These are phyloP conservation scores for Pestalotiopsis sp. DNA, from an alignment of 2,329 filamentous ascomycete genomes.

Conservation along the genomic window DNA sequence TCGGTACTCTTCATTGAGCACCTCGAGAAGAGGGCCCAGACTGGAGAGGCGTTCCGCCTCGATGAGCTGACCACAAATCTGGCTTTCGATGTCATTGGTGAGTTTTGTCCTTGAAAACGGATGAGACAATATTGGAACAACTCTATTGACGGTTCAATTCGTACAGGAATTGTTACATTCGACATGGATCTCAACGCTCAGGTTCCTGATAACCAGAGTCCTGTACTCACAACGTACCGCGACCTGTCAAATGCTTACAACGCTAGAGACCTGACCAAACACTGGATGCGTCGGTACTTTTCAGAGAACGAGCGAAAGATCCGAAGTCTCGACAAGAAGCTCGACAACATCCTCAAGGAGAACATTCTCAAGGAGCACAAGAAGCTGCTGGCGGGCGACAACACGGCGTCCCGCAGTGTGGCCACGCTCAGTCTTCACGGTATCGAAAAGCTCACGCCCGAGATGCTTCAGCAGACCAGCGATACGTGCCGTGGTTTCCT, in stretches of 20 bases:
- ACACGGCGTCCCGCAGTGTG: slow-evolving; percentile 10
- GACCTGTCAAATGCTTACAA: slow-evolving; percentile 6
- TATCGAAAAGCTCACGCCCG: slow-evolving; percentile 13
- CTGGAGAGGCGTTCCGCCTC: slow-evolving; percentile 18
- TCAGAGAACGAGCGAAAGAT: slow-evolving; percentile 11
- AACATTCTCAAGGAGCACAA: slow-evolving; percentile 15
- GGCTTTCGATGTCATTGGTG: slow-evolving; percentile 22
- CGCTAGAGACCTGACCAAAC: slow-evolving; percentile 3
- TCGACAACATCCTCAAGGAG: slow-evolving; percentile 10
- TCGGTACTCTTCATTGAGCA: slow-evolving; percentile 16
- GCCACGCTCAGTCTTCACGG: slow-evolving; percentile 19
- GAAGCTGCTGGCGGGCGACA: slow-evolving; percentile 1
- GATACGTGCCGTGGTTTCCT: slow-evolving; percentile 23
- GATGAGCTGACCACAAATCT: slow-evolving; percentile 17
- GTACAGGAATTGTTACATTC: slow-evolving; percentile 8
- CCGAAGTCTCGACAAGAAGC: slow-evolving; percentile 13
- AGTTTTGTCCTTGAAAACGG: not conserved
- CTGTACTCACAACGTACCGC: slow-evolving; percentile 10
- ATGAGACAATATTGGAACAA: not conserved
- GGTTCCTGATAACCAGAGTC: slow-evolving; percentile 11
- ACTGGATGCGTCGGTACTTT: slow-evolving; percentile 14
- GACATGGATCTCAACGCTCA: slow-evolving; percentile 15
- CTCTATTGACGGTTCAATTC: not conserved
- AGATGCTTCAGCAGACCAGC: slow-evolving; percentile 18
- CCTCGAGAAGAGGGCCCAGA: slow-evolving; percentile 12